These are phyloP conservation scores for Penicillium sp. DNA, from an alignment of 2,329 filamentous ascomycete species.

Conservation along the genomic window DNA sequence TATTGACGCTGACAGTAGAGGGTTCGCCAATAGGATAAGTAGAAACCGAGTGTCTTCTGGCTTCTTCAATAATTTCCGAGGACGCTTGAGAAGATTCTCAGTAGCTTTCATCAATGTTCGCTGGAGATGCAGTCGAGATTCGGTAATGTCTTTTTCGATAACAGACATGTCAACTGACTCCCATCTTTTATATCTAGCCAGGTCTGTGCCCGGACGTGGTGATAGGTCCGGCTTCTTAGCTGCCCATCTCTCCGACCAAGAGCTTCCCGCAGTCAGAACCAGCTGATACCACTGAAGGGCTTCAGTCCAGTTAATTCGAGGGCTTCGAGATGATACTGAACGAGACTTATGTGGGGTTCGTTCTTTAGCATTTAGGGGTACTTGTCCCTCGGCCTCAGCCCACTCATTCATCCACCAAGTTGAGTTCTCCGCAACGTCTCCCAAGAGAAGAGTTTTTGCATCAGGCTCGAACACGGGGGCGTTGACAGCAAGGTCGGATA, in stretches of 20 bases:
- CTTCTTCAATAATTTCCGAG: conserved; percentile 66
- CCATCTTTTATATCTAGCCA: conserved; percentile 30
- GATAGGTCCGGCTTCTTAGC: conserved; percentile 46
- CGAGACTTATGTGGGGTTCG: conserved; percentile 30
- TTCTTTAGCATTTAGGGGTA: conserved; percentile 35
- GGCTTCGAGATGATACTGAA: conserved; percentile 59
- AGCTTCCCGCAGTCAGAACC: conserved; percentile 65
- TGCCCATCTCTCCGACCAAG: conserved; percentile 64
- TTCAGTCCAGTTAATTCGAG: conserved; percentile 73
- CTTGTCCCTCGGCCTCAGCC: conserved; percentile 33
- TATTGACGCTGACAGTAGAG: conserved; percentile 61
- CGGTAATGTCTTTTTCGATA: conserved; percentile 54
- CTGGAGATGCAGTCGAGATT: conserved; percentile 69
- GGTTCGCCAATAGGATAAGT: conserved; percentile 76
- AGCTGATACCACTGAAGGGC: conserved; percentile 73
- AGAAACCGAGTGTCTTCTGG: conserved; percentile 75
- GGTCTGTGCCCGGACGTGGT: conserved; percentile 22
- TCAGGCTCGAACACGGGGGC: conserved; percentile 64
- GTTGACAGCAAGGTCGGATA: conserved; percentile 29
- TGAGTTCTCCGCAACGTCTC: conserved; percentile 77
- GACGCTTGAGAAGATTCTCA: conserved; percentile 77
- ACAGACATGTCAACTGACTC: conserved; percentile 45
- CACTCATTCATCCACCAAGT: conserved; percentile 75
- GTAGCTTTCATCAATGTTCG: conserved; percentile 72
- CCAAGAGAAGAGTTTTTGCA: conserved; percentile 71